Evolutionary conservation across 225 moss, liverwort and hornwort genomes (phyloP).

Genomic region (Pseudisothecium myosuroides): DNA sequence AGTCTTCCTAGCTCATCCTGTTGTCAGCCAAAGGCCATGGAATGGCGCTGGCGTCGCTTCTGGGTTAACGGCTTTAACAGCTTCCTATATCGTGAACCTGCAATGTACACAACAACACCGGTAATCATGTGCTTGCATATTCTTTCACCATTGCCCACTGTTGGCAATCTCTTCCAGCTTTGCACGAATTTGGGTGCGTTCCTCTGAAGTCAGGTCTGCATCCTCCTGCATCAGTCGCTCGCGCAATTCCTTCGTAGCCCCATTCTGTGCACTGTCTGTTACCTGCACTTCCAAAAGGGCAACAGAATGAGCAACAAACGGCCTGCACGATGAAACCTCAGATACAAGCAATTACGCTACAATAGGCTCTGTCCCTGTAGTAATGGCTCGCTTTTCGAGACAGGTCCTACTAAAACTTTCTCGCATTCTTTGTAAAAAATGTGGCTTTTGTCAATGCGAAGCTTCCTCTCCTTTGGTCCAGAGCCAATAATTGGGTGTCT

Average conservation of each 20-base stretch:
- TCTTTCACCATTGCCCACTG: slow-evolving; percentile 20
- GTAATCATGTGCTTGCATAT: not conserved
- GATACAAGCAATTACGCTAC: not conserved
- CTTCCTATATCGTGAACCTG: not conserved
- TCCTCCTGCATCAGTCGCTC: slow-evolving; percentile 51
- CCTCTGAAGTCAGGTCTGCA: slow-evolving; percentile 24
- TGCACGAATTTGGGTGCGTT: slow-evolving; percentile 20
- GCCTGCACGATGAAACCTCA: not conserved
- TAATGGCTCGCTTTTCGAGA: not conserved
- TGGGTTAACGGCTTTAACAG: too few relatives aligned
- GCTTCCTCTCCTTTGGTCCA: not conserved
- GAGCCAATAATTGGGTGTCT: not conserved
- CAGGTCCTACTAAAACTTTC: not conserved
- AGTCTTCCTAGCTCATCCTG: too few relatives aligned
- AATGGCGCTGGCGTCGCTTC: too few relatives aligned
- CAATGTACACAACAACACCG: not conserved
- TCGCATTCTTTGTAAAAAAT: not conserved
- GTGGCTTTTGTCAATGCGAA: not conserved
- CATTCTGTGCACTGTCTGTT: slow-evolving; percentile 24
- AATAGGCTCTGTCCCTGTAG: not conserved
- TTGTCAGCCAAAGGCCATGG: too few relatives aligned
- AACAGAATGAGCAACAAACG: not conserved
- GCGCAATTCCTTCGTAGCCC: slow-evolving; percentile 12
- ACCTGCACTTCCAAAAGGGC: slow-evolving; percentile 4
- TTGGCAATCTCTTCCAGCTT: slow-evolving; percentile 43